Conservation (phyloP, 2,329 filamentous ascomycete species). For the Acrodontium crateriforme region DNA sequence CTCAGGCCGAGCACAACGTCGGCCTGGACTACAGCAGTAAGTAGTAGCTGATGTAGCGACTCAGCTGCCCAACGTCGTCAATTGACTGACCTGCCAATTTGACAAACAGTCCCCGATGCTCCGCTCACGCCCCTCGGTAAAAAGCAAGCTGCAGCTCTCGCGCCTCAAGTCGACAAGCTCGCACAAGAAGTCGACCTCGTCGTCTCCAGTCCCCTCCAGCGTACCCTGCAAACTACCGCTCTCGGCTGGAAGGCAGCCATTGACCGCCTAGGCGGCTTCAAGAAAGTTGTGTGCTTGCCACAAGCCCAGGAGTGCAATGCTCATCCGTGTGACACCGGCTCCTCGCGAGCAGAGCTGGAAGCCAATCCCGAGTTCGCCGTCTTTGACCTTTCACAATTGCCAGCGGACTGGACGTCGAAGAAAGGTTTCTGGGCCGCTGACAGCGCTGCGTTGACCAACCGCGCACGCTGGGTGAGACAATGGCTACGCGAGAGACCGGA, state of each 20-base stretch:
- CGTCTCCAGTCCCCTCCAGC: conserved; percentile 18
- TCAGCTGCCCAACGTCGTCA: not conserved
- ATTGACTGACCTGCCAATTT: not conserved
- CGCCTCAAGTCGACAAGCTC: conserved; percentile 11
- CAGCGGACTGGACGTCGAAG: conserved; percentile 20
- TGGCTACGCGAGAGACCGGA: conserved; percentile 19
- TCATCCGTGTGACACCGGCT: conserved; percentile 20
- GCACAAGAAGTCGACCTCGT: conserved; percentile 16
- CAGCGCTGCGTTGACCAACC: conserved; percentile 7
- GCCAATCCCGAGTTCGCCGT: conserved; percentile 15
- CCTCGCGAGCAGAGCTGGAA: conserved; percentile 11
- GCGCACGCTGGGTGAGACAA: conserved; percentile 18
- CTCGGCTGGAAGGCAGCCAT: conserved; percentile 17
- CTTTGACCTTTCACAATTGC: conserved; percentile 16
- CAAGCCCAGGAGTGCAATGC: conserved; percentile 22
- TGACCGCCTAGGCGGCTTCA: conserved; percentile 14
- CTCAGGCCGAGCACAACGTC: conserved; percentile 22
- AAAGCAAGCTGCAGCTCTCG: conserved; percentile 20
- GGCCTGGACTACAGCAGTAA: conserved; percentile 19
- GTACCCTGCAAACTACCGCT: conserved; percentile 20
- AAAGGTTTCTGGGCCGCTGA: conserved; percentile 17
- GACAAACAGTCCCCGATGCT: conserved; percentile 17
- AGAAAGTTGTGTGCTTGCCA: conserved; percentile 17
- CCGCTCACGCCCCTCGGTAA: conserved; percentile 20
- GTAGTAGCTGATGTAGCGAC: no score